A percentile compares a stretch with the other conserved stretches of the same genome.
Evolutionary conservation across 2,329 filamentous ascomycete genomes (phyloP).

Genomic region (Proliferodiscus dingleyae): DNA sequence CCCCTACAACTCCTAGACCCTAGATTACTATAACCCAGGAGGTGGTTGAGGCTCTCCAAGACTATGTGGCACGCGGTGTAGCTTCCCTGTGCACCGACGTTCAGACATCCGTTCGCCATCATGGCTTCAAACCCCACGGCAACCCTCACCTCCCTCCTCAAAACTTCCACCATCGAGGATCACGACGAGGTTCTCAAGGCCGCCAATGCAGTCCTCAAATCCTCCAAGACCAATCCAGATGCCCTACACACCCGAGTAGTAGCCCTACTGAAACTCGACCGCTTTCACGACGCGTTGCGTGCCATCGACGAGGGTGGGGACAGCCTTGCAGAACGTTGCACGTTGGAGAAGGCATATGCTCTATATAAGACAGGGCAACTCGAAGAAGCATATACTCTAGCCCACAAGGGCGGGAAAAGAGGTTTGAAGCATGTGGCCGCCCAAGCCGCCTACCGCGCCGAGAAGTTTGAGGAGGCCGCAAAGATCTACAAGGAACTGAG

Average conservation of each 20-base stretch:
- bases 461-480: constrained; percentile 65
- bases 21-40: background rate
- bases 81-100: background rate
- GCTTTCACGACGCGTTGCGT: constrained; percentile 71
- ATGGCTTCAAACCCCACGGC: constrained; percentile 31
- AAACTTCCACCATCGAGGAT: constrained; percentile 56
- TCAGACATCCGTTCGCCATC: constrained; percentile 3
- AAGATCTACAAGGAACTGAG: constrained; percentile 58
- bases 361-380: constrained; percentile 74
- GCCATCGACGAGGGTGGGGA: constrained; percentile 60
- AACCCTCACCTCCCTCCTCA: constrained; percentile 37
- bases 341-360: constrained; percentile 73
- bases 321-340: constrained; percentile 54
- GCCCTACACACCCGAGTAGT: constrained; percentile 68
- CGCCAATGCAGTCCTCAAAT: constrained; percentile 56
- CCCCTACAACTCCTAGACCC: no score
- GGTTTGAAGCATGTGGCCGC: constrained; percentile 48
- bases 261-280: constrained; percentile 75
- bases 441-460: constrained; percentile 68
- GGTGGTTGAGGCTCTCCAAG: background rate
- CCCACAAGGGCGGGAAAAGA: constrained; percentile 17
- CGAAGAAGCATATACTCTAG: constrained; percentile 51
- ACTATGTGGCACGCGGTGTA: constrained; percentile 8
- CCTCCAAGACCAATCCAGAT: constrained; percentile 50
- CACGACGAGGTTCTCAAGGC: constrained; percentile 68